Base-by-base conservation (phyloP, 371 early-diverging fungal genomes). In the Mortierella sp. region DNA sequence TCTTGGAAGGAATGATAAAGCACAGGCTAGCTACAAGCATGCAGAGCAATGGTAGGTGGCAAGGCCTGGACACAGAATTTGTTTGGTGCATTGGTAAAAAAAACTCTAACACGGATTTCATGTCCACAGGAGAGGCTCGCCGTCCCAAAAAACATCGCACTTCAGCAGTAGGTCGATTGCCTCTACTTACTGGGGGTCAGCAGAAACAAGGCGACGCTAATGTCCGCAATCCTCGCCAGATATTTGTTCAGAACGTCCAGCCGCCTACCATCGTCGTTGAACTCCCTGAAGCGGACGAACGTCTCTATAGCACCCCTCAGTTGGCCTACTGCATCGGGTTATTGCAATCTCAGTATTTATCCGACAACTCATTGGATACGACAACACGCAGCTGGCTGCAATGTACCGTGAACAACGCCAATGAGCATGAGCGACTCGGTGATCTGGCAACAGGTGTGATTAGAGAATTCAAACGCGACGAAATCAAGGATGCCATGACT, bases 251-350 rank as follows among this genome's bases (percentile, higher is more conserved):
- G 7, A 19, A 46, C 19, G 7, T 46, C 6, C 18, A 6, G 18
- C 46, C 7, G 19, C 6, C 46, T n/a, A 19, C 19, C 18, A 19
- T 19, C 46, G 19, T 18, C 6, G 10, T 6, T n/a, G 6, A 10
- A 6, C 6, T 46, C 10, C 46, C 46, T 6, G 39, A 19, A 30
- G 54, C 24, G 24, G 30, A 34, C n/a, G 31, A 13, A 7, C 55
- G 31, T 26, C 55, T 55, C 16, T 0, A 14, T 3, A 27, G n/a
- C 42, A 55, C 55, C n/a, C 42, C 24, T 8, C 55, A 55, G 24
- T 43, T 55, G 26, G 55, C 55, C 7, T n/a, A 21, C 27, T 55
- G 55, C 31, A 39, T 55, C 14, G 55, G 24, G 19, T 1, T 55
- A 7, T 3, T 55, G 19, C 39, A 19, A 21, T 5, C 55, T 3